phyloP scores from a whole-genome alignment of 2,329 filamentous ascomycete genomes.

The Aureobasidium uvarum region DNA sequence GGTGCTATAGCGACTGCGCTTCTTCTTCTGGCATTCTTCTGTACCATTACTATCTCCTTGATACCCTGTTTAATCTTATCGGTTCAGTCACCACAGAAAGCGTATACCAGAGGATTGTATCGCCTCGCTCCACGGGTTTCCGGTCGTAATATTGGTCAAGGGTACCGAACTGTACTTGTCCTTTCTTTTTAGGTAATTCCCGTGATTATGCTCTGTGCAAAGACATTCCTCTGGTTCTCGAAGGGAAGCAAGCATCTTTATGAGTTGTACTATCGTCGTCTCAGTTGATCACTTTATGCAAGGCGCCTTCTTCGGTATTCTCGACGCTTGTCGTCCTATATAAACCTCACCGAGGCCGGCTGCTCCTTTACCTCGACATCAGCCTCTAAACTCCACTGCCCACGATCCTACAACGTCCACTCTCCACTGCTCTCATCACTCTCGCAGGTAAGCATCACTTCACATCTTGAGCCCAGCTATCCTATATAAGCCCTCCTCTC shows the following conservation, averaged over 20 bases:
- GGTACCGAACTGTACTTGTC: neutral
- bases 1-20: neutral
- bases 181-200: neutral
- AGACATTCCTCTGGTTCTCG: neutral
- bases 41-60: slow-evolving; percentile 5
- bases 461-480: no score
- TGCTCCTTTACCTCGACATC: neutral
- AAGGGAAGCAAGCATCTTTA: neutral
- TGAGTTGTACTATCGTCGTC: neutral
- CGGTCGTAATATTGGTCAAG: neutral
- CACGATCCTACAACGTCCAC: neutral
- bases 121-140: neutral
- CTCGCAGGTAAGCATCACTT: no score
- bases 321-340: neutral
- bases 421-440: no score
- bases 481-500: neutral
- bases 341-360: neutral
- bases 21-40: neutral
- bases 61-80: slow-evolving; percentile 6
- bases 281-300: neutral
- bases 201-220: neutral
- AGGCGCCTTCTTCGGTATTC: neutral
- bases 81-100: neutral
- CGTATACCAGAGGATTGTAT: neutral
- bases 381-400: neutral